These are phyloP conservation scores for Debaryomyces robertsiae DNA, from an alignment of 1,139 yeast genomes.

Conservation along the genomic window DNA sequence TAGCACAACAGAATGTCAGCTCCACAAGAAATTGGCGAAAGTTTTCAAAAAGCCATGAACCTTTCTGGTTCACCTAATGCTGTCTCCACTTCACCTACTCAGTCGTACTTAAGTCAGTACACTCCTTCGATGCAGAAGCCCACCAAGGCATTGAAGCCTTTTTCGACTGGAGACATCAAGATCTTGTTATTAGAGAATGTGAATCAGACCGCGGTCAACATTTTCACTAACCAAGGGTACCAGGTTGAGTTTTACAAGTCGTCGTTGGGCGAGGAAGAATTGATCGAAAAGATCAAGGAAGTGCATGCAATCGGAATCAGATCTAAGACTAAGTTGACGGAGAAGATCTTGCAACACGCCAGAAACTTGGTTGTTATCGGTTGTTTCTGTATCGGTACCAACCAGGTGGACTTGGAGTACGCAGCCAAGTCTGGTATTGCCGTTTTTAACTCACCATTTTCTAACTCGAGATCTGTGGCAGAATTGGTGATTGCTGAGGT, in stretches of 20 bases:
- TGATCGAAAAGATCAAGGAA: conserved; percentile 88
- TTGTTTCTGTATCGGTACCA: conserved; percentile 99
- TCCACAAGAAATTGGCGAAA: conserved; percentile 67
- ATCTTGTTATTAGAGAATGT: conserved; percentile 90
- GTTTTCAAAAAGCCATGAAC: conserved; percentile 57
- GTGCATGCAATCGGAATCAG: conserved; percentile 98
- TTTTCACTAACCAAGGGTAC: conserved; percentile 87
- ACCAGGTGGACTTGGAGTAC: conserved; percentile 89
- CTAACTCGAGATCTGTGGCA: conserved; percentile 98
- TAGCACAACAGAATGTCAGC: conserved; percentile 49
- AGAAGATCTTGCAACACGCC: conserved; percentile 78
- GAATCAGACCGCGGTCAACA: conserved; percentile 86
- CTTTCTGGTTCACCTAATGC: conserved; percentile 64
- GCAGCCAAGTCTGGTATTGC: conserved; percentile 96
- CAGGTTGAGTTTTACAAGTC: conserved; percentile 94
- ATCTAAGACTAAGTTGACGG: conserved; percentile 90
- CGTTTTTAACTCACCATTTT: conserved; percentile 97
- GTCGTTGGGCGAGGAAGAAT: conserved; percentile 88
- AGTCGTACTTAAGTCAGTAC: conserved; percentile 51
- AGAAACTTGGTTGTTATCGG: conserved; percentile 89
- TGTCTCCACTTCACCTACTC: conserved; percentile 75
- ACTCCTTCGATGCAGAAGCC: conserved; percentile 49
- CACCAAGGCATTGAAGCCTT: conserved; percentile 79
- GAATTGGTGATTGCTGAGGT: conserved; percentile 96
- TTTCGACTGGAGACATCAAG: conserved; percentile 89